These are phyloP conservation scores for Rhododendron ferrugineum DNA, from an alignment of 148 eudicot species.

Conservation along the genomic window DNA sequence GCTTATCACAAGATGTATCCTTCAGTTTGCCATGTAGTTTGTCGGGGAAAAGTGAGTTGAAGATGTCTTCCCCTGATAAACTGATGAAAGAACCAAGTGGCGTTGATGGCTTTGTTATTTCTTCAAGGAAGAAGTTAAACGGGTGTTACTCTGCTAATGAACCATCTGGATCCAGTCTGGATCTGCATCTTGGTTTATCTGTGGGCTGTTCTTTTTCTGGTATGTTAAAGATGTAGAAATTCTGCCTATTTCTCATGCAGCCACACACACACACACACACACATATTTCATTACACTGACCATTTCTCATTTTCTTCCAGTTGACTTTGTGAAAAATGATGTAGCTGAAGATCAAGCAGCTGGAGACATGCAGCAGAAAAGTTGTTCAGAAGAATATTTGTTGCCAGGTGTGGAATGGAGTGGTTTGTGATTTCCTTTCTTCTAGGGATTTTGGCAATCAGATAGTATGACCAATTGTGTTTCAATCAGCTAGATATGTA, in stretches of 20 bases:
- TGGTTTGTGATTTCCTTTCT: neutral
- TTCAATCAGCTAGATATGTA: neutral
- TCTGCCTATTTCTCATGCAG: neutral
- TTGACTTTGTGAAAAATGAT: constrained; percentile 21
- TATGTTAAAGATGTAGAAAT: constrained; percentile 14
- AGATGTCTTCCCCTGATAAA: constrained; percentile 18
- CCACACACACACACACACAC: neutral
- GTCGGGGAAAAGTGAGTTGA: constrained; percentile 12
- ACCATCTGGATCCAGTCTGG: constrained; percentile 29
- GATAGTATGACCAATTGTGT: neutral
- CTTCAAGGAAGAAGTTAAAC: constrained; percentile 24
- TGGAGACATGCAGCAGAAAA: constrained; percentile 25
- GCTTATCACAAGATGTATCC: constrained; percentile 17
- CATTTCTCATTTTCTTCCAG: constrained; percentile 12
- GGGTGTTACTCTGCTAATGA: constrained; percentile 17
- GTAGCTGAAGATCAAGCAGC: constrained; percentile 20
- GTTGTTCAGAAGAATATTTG: constrained; percentile 20
- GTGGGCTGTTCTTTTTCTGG: constrained; percentile 31
- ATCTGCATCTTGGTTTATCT: constrained; percentile 29
- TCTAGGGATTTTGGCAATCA: neutral
- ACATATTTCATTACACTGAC: neutral
- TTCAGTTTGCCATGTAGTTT: constrained; percentile 11
- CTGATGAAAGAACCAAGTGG: constrained; percentile 11
- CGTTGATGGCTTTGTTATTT: constrained; percentile 6
- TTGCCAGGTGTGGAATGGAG: constrained; percentile 26